phyloP scores from a whole-genome alignment of 176 grass and related monocot genomes.

The Eleusine coracana region DNA sequence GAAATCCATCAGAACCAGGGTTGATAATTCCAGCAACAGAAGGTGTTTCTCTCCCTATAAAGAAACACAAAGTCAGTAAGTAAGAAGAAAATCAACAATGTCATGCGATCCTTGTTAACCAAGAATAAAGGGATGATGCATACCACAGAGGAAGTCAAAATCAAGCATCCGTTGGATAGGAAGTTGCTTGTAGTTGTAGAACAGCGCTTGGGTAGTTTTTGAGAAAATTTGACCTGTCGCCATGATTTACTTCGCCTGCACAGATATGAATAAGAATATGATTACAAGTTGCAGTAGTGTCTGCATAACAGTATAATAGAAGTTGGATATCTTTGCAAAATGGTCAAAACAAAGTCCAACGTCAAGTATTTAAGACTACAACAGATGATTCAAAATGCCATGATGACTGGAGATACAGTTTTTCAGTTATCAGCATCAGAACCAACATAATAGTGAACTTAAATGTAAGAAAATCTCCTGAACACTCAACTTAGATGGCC shows the following conservation, averaged over 20 bases:
- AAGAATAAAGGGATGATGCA: conserved; percentile 29
- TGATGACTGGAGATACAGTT: not conserved
- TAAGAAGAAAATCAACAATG: conserved; percentile 30
- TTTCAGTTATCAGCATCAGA: not conserved
- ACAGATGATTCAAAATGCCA: not conserved
- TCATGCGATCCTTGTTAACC: conserved; percentile 5
- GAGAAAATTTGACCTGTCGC: conserved; percentile 93
- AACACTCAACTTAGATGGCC: no score
- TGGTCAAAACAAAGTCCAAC: not conserved
- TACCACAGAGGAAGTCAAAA: conserved; percentile 98
- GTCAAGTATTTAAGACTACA: not conserved
- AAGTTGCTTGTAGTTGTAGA: conserved; percentile 99
- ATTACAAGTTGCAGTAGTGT: not conserved
- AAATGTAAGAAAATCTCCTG: no score
- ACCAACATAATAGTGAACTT: no score
- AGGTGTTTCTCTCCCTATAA: conserved; percentile 91
- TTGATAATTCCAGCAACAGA: conserved; percentile 99
- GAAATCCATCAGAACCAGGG: conserved; percentile 97
- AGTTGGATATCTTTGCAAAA: not conserved
- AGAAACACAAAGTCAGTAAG: conserved; percentile 20
- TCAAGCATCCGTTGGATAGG: conserved; percentile 99
- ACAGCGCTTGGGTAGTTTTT: conserved; percentile 86
- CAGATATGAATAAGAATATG: conserved; percentile 29
- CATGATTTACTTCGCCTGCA: conserved; percentile 69
- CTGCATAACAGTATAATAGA: not conserved